phyloP scores from a whole-genome alignment of 169 alveolate genomes.

The Perkinsus chesapeaki region DNA sequence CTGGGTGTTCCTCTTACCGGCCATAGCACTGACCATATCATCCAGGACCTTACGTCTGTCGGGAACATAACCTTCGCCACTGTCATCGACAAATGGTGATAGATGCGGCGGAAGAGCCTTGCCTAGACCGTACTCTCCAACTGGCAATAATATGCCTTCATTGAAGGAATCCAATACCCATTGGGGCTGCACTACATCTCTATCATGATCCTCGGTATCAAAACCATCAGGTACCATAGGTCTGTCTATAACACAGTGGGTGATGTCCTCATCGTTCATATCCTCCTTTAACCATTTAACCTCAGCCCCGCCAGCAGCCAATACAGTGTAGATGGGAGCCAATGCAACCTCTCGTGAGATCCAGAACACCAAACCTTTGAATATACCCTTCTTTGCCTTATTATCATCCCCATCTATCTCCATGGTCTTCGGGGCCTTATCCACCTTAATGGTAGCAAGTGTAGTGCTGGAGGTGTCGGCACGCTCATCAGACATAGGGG shows the following conservation, averaged over 20 bases:
- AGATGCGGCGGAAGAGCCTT: conserved; percentile 41
- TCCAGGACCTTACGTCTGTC: conserved; percentile 20
- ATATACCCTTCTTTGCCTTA: not conserved
- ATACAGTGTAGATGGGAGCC: conserved; percentile 20
- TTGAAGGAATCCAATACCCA: conserved; percentile 50
- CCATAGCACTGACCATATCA: conserved; percentile 2
- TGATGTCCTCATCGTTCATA: conserved; percentile 17
- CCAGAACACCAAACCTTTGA: not conserved
- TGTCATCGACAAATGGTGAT: conserved; percentile 46
- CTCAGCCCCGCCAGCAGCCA: conserved; percentile 30
- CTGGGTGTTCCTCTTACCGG: not conserved
- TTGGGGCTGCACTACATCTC: conserved; percentile 53
- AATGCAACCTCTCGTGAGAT: conserved; percentile 10
- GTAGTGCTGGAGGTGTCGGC: not conserved
- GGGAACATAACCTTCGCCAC: conserved; percentile 34
- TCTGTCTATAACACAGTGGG: conserved; percentile 40
- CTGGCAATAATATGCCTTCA: conserved; percentile 19
- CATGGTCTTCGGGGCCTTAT: not conserved
- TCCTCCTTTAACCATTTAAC: not conserved
- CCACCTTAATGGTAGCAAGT: not conserved
- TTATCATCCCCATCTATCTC: not conserved
- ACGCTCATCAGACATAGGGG: not conserved
- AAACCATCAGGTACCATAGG: conserved; percentile 21
- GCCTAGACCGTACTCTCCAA: conserved; percentile 20
- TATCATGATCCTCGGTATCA: not conserved